Conservation (phyloP, 2,329 filamentous ascomycete genomes). For the Neoascochyta sp. region DNA sequence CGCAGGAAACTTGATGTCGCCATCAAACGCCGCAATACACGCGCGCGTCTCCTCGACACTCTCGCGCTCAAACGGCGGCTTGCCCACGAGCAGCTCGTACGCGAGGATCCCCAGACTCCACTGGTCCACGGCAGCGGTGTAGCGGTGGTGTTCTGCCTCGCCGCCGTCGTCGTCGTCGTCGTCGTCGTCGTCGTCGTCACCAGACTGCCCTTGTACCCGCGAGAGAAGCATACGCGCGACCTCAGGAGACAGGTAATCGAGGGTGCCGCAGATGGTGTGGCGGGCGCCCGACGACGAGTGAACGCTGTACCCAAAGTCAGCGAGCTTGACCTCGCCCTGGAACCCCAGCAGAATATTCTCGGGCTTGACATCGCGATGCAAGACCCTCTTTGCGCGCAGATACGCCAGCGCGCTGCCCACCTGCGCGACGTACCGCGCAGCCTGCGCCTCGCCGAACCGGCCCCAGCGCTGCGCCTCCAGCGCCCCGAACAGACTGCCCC, state of each 20-base stretch:
- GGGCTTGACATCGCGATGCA: slow-evolving; percentile 87
- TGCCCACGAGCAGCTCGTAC: slow-evolving; percentile 89
- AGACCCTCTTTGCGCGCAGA: slow-evolving; percentile 88
- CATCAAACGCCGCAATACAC: slow-evolving; percentile 65
- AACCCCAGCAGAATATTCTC: slow-evolving; percentile 95
- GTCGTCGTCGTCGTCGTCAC: too few species aligned
- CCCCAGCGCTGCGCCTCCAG: slow-evolving; percentile 70
- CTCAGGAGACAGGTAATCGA: slow-evolving; percentile 92
- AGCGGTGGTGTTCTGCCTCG: too few species aligned
- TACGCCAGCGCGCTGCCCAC: slow-evolving; percentile 81
- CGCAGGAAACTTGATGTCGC: slow-evolving; percentile 75
- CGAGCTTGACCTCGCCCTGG: slow-evolving; percentile 94
- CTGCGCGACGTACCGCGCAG: slow-evolving; percentile 76
- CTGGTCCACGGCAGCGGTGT: slow-evolving; percentile 87
- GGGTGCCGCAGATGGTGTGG: slow-evolving; percentile 88
- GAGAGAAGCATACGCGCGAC: slow-evolving; percentile 60
- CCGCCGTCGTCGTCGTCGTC: slow-evolving; percentile 69
- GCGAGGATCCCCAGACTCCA: slow-evolving; percentile 92
- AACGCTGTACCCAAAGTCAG: slow-evolving; percentile 94
- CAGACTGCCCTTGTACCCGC: too few species aligned
- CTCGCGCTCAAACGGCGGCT: slow-evolving; percentile 90
- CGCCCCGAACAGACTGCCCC: slow-evolving; percentile 78
- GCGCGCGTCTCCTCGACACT: slow-evolving; percentile 77
- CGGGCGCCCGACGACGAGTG: slow-evolving; percentile 87
- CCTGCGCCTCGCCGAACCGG: slow-evolving; percentile 74